Evolutionary conservation across 177 flowering plant genomes (phyloP).

Genomic region (Vitis hybrid): DNA sequence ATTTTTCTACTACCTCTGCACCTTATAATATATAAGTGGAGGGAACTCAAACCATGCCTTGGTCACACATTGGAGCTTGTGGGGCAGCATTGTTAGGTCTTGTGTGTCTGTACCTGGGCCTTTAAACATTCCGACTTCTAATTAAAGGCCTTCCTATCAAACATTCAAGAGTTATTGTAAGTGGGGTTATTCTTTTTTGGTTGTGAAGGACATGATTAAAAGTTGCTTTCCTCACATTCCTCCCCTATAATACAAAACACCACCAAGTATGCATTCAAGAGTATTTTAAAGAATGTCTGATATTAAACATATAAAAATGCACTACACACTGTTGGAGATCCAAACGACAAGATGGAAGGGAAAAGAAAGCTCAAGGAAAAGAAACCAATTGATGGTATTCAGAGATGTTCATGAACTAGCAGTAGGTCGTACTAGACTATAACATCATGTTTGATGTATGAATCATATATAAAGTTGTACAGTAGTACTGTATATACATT

Average conservation of each 20-base stretch:
- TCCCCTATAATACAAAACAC: slow-evolving; percentile 19
- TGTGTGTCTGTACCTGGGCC: slow-evolving; percentile 10
- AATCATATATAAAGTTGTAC: too few species aligned
- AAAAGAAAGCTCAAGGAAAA: background rate
- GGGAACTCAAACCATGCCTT: slow-evolving; percentile 3
- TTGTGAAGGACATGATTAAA: slow-evolving; percentile 7
- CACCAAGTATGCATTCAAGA: slow-evolving; percentile 1
- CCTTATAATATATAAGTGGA: slow-evolving; percentile 10
- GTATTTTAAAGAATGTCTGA: slow-evolving; percentile 7
- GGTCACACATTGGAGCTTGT: background rate
- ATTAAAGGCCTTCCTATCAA: slow-evolving; percentile 13
- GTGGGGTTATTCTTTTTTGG: slow-evolving; percentile 13
- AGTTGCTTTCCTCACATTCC: slow-evolving; percentile 26
- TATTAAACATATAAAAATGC: background rate
- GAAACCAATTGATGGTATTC: background rate
- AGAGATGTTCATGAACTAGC: background rate
- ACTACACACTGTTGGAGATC: slow-evolving; percentile 9
- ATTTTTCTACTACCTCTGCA: background rate
- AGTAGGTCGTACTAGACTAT: background rate
- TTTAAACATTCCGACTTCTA: slow-evolving; percentile 15
- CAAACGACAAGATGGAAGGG: slow-evolving; percentile 1
- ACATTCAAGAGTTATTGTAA: slow-evolving; percentile 9
- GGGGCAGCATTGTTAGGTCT: slow-evolving; percentile 21
- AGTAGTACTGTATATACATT: too few species aligned
- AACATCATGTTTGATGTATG: too few species aligned